phyloP scores from a whole-genome alignment of 495 filamentous ascomycete genomes.

The Pyrenula massariospora region DNA sequence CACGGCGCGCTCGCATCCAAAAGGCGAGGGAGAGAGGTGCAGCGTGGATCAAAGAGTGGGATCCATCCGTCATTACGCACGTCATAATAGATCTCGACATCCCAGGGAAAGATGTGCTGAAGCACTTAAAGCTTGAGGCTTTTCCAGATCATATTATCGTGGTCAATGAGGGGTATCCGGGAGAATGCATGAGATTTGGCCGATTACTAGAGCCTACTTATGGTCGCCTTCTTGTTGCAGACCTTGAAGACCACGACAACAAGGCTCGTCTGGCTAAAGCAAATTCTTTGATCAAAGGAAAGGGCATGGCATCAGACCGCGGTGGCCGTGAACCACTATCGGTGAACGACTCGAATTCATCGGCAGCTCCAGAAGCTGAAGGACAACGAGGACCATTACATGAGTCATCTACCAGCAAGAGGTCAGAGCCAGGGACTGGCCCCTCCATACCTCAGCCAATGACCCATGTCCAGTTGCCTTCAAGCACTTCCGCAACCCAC shows the following conservation, averaged over 20 bases:
- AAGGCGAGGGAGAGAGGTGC: conserved; percentile 71
- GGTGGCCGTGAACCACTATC: not conserved
- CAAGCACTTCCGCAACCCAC: not conserved
- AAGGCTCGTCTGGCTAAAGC: not conserved
- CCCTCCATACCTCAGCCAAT: no score
- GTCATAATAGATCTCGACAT: conserved; percentile 68
- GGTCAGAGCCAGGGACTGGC: not conserved
- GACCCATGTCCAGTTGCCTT: not conserved
- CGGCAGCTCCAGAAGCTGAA: not conserved
- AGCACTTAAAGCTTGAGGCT: conserved; percentile 36
- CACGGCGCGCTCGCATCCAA: conserved; percentile 57
- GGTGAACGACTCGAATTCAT: not conserved
- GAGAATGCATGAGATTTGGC: conserved; percentile 61
- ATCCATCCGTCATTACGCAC: conserved; percentile 44
- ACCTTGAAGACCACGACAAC: conserved; percentile 2
- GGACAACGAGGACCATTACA: not conserved
- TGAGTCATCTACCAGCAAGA: not conserved
- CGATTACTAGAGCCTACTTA: conserved; percentile 47
- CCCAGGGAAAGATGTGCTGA: conserved; percentile 52
- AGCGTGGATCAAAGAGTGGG: conserved; percentile 45
- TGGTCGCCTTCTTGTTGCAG: conserved; percentile 42
- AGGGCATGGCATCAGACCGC: not conserved
- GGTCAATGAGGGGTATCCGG: conserved; percentile 68
- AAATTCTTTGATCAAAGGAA: not conserved
- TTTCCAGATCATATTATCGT: conserved; percentile 37